Conservation (phyloP, 108 stramenopile species). For the Stephanodiscus triporus region DNA sequence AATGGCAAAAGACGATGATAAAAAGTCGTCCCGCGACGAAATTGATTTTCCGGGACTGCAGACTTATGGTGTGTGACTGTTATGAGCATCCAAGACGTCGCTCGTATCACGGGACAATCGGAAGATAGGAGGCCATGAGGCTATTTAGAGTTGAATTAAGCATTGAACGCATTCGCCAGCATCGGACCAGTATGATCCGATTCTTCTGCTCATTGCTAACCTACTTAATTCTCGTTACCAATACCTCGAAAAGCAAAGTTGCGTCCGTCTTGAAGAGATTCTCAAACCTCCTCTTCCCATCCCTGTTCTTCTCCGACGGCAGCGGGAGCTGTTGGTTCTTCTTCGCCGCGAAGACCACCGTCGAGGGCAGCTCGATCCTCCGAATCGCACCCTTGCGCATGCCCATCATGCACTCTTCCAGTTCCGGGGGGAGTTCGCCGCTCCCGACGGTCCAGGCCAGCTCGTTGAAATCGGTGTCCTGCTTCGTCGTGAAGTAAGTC, state of each 20-base stretch:
- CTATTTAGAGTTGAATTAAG: no score
- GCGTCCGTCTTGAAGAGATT: constrained; percentile 80
- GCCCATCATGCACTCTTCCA: constrained; percentile 76
- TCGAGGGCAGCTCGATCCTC: constrained; percentile 75
- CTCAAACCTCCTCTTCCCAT: constrained; percentile 66
- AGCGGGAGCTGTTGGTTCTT: constrained; percentile 59
- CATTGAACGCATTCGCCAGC: no score
- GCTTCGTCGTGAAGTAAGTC: constrained; percentile 70
- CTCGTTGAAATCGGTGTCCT: constrained; percentile 80
- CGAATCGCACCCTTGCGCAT: constrained; percentile 56
- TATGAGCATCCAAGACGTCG: neutral
- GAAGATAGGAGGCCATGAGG: no score
- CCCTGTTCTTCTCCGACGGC: constrained; percentile 70
- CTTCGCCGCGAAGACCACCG: constrained; percentile 59
- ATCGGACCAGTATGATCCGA: neutral
- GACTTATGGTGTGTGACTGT: neutral
- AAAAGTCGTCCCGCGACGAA: neutral
- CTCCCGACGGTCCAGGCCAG: constrained; percentile 70
- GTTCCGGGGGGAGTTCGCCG: constrained; percentile 58
- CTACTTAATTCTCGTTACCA: constrained; percentile 75
- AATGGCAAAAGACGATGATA: neutral
- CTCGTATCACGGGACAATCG: neutral
- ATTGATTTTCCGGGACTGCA: neutral
- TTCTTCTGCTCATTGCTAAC: neutral
- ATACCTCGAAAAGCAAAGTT: constrained; percentile 73